A percentile compares a stretch with the other conserved stretches of the same genome.
Evolutionary conservation across 768 basidiomycete species (phyloP).

Genomic region (Amanita pseudoporphyria): DNA sequence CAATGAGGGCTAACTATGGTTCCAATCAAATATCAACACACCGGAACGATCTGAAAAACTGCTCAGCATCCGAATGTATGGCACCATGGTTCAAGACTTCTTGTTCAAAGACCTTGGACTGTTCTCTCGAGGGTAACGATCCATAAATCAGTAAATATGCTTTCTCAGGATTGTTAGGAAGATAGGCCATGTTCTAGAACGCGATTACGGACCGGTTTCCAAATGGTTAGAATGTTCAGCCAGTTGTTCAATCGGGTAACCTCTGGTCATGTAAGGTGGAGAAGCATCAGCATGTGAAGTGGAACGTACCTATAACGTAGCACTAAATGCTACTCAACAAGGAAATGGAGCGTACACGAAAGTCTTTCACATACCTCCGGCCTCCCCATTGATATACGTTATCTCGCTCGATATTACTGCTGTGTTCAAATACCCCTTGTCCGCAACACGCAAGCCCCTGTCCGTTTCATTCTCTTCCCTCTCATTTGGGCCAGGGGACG

Average conservation of each 20-base stretch:
- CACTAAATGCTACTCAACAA: constrained; percentile 22
- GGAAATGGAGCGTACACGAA: not conserved
- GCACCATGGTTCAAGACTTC: constrained; percentile 76
- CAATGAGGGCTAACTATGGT: not conserved
- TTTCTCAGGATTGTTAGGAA: constrained; percentile 8
- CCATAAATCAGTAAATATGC: constrained; percentile 89
- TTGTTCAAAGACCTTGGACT: constrained; percentile 53
- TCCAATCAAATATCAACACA: constrained; percentile 14
- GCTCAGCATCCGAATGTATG: constrained; percentile 57
- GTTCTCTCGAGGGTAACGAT: constrained; percentile 52
- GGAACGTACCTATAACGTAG: constrained; percentile 58
- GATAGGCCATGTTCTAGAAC: not conserved
- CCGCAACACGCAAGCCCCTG: constrained; percentile 69
- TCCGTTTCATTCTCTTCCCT: constrained; percentile 76
- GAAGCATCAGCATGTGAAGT: not conserved
- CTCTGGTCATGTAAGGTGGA: constrained; percentile 33
- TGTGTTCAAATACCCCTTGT: constrained; percentile 78
- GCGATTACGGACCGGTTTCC: constrained; percentile 38
- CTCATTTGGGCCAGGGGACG: constrained; percentile 46
- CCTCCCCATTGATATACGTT: constrained; percentile 88
- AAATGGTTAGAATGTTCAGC: constrained; percentile 73
- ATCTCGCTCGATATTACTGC: constrained; percentile 74
- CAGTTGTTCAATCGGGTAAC: constrained; percentile 90
- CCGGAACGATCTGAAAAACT: constrained; percentile 64
- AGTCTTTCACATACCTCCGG: constrained; percentile 44